phyloP scores from a whole-genome alignment of 192 early-diverging fungal genomes.

The Coemansia asiatica region DNA sequence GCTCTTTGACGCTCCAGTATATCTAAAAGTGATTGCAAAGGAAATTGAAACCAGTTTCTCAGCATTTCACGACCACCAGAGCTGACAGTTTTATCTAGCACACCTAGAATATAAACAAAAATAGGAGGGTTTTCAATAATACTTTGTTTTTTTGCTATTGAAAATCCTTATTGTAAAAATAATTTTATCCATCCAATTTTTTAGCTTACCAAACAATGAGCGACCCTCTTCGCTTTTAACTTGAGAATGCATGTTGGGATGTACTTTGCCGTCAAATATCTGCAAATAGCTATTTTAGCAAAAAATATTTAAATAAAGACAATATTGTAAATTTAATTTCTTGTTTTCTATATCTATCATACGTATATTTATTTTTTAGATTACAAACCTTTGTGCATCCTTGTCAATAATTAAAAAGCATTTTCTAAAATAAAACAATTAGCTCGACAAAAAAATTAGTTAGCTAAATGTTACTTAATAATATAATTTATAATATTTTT shows the following conservation, averaged over 20 bases:
- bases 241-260: slow-evolving; percentile 79
- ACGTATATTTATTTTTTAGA: neutral
- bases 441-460: neutral
- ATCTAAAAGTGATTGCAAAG: slow-evolving; percentile 23
- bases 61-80: slow-evolving; percentile 33
- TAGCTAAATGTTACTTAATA: no score
- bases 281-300: slow-evolving; percentile 65
- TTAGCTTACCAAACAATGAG: slow-evolving; percentile 69
- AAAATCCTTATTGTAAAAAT: neutral
- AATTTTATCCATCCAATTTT: neutral
- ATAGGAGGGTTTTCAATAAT: no score
- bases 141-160: neutral
- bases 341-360: no score
- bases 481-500: neutral
- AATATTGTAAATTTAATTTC: no score
- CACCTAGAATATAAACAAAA: slow-evolving; percentile 11
- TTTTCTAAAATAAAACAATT: neutral
- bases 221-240: slow-evolving; percentile 64
- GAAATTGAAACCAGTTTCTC: slow-evolving; percentile 29
- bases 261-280: slow-evolving; percentile 72
- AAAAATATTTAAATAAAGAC: neutral
- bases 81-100: slow-evolving; percentile 42
- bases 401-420: slow-evolving; percentile 19
- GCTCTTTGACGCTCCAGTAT: slow-evolving; percentile 36
- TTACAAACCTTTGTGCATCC: slow-evolving; percentile 29